Evolutionary conservation across 345 rosid genomes (phyloP), one percentile per base, ranked within the genome.

Genomic region (Chamaenerion angustifolium): DNA sequence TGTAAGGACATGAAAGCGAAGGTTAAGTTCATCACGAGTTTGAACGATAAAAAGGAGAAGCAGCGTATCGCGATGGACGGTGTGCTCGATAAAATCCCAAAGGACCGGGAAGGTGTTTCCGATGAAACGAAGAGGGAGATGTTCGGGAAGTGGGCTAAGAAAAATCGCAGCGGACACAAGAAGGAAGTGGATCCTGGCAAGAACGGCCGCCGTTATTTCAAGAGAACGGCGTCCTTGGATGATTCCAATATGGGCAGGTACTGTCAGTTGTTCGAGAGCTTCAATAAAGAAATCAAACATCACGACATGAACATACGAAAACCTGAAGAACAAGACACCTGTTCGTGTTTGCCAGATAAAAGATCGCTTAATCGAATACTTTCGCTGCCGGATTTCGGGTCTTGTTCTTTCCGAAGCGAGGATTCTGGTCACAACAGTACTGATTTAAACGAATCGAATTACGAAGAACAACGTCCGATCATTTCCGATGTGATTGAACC

Each of bases 21-120:
- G 69, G 66, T 90, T 57, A 73, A 59, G 45, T 75, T 78, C 49
- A 87, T 69, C 8, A 74, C 79, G 14, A 67, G 66, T 17, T 73
- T 75, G 67, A 70, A 76, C 69, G 66, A 71, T 31, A 31, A 3
- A 62, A 73, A 70, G 10, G 95, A 89, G 72, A 76, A 72, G 64
- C 77, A 62, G 13, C 63, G 94, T 50, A 81, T 86, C 31, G 59
- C 86, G 31, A 81, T 76, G 95, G 95, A 90, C 58, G 96, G 82
- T 13, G 64, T 86, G 35, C 77, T 86, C 43, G 81, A 86, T 69
- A 83, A 78, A 69, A 68, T 90, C 6, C 98, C 98, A 41, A 76
- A 58, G 0, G 72, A 66, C n/a, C 56, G 37, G 7, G 37, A 75
- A 2, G 69, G 67, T 6, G 68, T 80, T 45, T 77, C 85, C 11